Percentiles rank a stretch among this genome's conserved stretches.
These are phyloP conservation scores for Asterochloris erici DNA, from an alignment of 139 green algal genomes.

Conservation along the genomic window DNA sequence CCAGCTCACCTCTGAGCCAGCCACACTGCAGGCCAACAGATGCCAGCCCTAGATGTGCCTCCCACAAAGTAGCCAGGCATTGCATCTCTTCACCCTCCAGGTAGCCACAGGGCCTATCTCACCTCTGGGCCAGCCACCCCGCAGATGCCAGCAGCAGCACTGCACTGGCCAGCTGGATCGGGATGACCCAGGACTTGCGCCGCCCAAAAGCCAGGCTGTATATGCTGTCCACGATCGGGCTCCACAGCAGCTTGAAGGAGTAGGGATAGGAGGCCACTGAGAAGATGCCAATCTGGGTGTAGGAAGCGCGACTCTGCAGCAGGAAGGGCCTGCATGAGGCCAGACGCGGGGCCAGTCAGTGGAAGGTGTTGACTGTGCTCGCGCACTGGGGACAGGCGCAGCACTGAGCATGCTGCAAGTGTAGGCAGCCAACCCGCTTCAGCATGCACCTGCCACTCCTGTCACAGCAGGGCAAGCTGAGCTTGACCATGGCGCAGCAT, in stretches of 20 bases:
- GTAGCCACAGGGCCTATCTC: neutral
- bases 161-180: slow-evolving; percentile 38
- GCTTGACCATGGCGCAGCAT: too few relatives aligned
- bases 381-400: neutral
- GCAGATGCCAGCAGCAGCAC: slow-evolving; percentile 39
- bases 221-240: slow-evolving; percentile 82
- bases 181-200: slow-evolving; percentile 82
- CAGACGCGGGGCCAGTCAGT: neutral
- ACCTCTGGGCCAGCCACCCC: slow-evolving; percentile 28
- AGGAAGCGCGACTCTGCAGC: slow-evolving; percentile 70
- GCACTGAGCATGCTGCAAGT: neutral
- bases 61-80: too few relatives aligned
- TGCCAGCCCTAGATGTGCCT: neutral
- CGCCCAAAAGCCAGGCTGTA: slow-evolving; percentile 60
- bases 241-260: slow-evolving; percentile 93
- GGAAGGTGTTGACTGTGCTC: neutral
- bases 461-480: too few relatives aligned
- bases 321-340: slow-evolving; percentile 73
- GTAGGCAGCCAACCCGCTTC: neutral
- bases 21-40: neutral
- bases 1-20: too few relatives aligned
- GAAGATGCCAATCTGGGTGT: slow-evolving; percentile 86
- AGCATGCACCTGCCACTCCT: too few relatives aligned
- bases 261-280: slow-evolving; percentile 84
- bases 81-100: too few relatives aligned